Base-by-base conservation (phyloP, 441 rosid species). In the Adansonia madagascariensis region DNA sequence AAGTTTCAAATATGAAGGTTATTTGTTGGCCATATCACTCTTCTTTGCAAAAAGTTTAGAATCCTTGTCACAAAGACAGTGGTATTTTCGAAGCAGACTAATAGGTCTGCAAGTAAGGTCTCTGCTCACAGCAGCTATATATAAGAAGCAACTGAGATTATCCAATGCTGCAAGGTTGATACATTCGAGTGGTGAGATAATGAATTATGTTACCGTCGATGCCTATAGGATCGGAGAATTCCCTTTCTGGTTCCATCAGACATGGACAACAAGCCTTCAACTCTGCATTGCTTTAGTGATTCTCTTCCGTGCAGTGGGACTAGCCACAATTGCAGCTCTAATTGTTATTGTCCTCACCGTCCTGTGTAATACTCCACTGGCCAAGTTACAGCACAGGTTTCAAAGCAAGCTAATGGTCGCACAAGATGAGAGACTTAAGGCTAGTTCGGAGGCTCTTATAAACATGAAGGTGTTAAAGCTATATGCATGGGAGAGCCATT, bases 401-500 rank as follows among this genome's bases (percentile, higher is more conserved):
- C 97, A 92, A 84, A 86, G 82, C 4, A 86, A 78, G 73, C 92
- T 96, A 35, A 96, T 96, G 99, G 83, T 73, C 63, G 86, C 98
- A 1, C 98, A 94, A 80, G 98, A 96, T 46, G 95, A 83, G 78
- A 78, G 98, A 71, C 85, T 96, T 9, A 94, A 86, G 89, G 97
- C 96, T 22, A 81, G 84, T 64, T 83, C 88, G 0, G 99, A 96
- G 88, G 94, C 98, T 77, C 88, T 94, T 6, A 85, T 91, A 70
- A 93, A 88, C 85, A 94, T 96, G 98, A 96, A 93, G 80, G 97
- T 96, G 18, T 67, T 94, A 85, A 95, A 95, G 83, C 78, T 94
- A 3, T 95, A 95, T 71, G 98, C 98, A 7, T 95, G 99, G 99
- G 99, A 95, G 77, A 81, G 84, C n/a, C 95, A 95, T 85, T 94